These are phyloP conservation scores for Eucalyptus tenuipes DNA, from an alignment of 345 rosid species.

Conservation along the genomic window DNA sequence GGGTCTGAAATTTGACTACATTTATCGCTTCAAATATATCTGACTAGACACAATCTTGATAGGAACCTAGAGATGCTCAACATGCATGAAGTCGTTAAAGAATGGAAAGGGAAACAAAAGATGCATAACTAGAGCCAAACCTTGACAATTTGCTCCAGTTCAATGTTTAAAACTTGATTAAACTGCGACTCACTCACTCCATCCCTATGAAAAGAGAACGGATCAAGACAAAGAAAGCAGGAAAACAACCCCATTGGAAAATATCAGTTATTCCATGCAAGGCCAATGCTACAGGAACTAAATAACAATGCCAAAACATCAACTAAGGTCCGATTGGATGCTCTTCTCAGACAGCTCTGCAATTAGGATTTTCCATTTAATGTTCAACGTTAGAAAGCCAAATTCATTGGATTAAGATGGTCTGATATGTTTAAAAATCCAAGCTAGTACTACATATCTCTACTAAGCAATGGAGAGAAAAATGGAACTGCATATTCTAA, in stretches of 20 bases:
- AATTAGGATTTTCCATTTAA: not conserved
- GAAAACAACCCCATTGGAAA: not conserved
- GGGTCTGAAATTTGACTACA: not conserved
- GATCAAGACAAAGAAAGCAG: not conserved
- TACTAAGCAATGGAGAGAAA: not conserved
- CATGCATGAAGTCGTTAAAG: not conserved
- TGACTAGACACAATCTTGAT: not conserved
- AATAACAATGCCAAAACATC: not conserved
- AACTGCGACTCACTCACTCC: conserved; percentile 92
- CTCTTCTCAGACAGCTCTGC: not conserved
- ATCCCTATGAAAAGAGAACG: conserved; percentile 37
- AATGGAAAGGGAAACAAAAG: not conserved
- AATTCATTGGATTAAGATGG: not conserved
- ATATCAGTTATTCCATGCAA: not conserved
- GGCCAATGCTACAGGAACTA: not conserved
- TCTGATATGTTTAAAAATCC: not conserved
- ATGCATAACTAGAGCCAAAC: conserved; percentile 1
- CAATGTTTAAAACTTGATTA: conserved; percentile 73
- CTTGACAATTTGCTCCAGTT: conserved; percentile 74
- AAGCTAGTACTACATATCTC: not conserved
- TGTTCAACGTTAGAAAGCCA: not conserved
- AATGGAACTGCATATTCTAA: not conserved
- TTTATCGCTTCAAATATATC: not conserved
- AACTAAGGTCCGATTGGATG: not conserved
- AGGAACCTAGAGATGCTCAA: not conserved